Percentiles rank a stretch among this genome's conserved stretches.
Conservation (phyloP, 192 early-diverging fungal genomes). For the Lobosporangium transversale region DNA sequence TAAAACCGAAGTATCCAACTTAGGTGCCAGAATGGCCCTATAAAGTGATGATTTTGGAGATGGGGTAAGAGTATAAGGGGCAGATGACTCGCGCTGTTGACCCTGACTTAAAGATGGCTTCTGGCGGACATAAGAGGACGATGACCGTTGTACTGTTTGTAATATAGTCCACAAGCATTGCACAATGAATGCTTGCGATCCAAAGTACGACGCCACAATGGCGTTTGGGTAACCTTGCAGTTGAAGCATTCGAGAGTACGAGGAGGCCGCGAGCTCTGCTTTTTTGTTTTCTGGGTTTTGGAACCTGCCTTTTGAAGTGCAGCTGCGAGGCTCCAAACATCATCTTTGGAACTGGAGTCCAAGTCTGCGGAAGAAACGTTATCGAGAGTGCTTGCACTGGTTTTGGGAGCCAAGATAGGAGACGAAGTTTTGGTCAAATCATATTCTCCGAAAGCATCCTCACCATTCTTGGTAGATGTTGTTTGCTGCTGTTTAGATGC, state of each 20-base stretch:
- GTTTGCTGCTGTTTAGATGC: neutral
- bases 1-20: slow-evolving; percentile 9
- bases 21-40: slow-evolving; percentile 14
- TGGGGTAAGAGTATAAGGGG: slow-evolving; percentile 20
- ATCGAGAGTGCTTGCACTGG: neutral
- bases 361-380: neutral
- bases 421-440: slow-evolving; percentile 23
- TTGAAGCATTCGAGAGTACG: slow-evolving; percentile 72
- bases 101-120: slow-evolving; percentile 43
- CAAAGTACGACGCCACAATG: slow-evolving; percentile 86
- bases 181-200: slow-evolving; percentile 86
- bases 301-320: slow-evolving; percentile 22
- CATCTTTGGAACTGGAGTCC: neutral
- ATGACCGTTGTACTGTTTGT: slow-evolving; percentile 87
- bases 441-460: slow-evolving; percentile 29
- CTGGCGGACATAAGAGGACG: slow-evolving; percentile 74
- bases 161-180: slow-evolving; percentile 94
- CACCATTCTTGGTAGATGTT: slow-evolving; percentile 32
- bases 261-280: slow-evolving; percentile 49
- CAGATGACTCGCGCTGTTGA: slow-evolving; percentile 16
- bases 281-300: slow-evolving; percentile 45
- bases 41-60: slow-evolving; percentile 1
- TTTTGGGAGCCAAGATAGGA: neutral
- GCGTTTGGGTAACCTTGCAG: slow-evolving; percentile 85
- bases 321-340: slow-evolving; percentile 6